Evolutionary conservation across 352 stramenopile species (phyloP), one percentile per base, ranked within the genome.

Genomic region (Globisporangium uncinulatum): DNA sequence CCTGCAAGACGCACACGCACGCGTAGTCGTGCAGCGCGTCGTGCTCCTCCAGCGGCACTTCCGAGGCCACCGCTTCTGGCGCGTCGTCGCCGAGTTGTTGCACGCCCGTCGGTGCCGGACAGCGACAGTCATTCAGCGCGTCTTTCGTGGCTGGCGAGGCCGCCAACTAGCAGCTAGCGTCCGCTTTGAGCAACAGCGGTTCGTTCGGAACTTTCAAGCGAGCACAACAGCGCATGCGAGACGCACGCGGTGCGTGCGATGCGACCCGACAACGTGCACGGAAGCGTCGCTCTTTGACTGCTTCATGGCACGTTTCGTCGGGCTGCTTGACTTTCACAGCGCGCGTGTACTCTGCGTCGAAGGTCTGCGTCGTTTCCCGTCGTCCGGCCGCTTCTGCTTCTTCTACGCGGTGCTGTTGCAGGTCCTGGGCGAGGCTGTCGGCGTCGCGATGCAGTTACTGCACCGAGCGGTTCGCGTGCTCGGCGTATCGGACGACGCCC

Each of bases 301-400:
- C 43, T 76, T 84, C 29, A 84, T 84, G 70, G 57, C 65, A 19
- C 61, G 72, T 43, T 84, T 70, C 15, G 59, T 82, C 7, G 74
- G 72, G 2, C 61, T 84, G 36, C 72, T 82, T 29, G 74, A 84
- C 42, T 71, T 82, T 31, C 60, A 51, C 9, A 67, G 74, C 19
- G 72, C 74, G 2, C 68, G 50, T 24, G 46, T 24, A 5, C 63
- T 84, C n/a, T 61, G 66, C 45, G 57, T 74, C 47, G 67, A 84
- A 4, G 74, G 67, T 0, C 49, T 82, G 21, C 47, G 29, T 6
- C 56, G 70, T n/a, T 84, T 76, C 47, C 65, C 72, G 15, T 66
- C 24, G 32, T 84, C 74, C 1, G 56, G 56, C 0, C 67, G 64
- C 17, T 76, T 84, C 46, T 39, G 54, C 24, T 80, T 78, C 56